A percentile compares a stretch with the other conserved stretches of the same genome.
phyloP scores from a whole-genome alignment of 2,329 filamentous ascomycete species.

The Exophiala xenobiotica region DNA sequence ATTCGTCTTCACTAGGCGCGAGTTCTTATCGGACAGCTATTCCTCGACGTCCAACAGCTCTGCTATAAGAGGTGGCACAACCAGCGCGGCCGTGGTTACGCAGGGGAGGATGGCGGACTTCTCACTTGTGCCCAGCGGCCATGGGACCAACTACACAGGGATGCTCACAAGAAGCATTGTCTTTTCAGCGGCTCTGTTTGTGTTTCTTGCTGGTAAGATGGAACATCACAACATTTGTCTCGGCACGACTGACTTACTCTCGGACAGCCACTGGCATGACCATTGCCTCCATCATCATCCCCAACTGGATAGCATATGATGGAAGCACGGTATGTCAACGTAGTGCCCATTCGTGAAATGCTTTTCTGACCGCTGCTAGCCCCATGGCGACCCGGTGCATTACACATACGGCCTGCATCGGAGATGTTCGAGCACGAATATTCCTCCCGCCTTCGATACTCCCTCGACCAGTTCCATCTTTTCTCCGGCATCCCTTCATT shows the following conservation, averaged over 20 bases:
- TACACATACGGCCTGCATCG: conserved; percentile 77
- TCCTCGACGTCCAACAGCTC: no score
- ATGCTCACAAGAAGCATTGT: conserved; percentile 51
- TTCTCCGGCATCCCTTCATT: conserved; percentile 52
- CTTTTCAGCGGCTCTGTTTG: conserved; percentile 44
- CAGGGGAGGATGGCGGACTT: conserved; percentile 40
- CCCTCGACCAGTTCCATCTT: conserved; percentile 54
- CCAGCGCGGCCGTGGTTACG: conserved; percentile 5
- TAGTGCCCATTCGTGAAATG: neutral
- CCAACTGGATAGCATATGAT: conserved; percentile 50
- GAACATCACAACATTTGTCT: neutral
- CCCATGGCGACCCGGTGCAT: conserved; percentile 49
- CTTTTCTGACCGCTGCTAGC: conserved; percentile 27
- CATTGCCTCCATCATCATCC: conserved; percentile 46
- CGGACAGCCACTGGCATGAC: conserved; percentile 45
- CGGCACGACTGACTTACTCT: neutral
- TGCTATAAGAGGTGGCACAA: conserved; percentile 7
- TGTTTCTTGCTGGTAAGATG: conserved; percentile 46
- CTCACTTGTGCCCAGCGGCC: conserved; percentile 43
- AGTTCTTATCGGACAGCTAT: no score
- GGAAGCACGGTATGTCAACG: conserved; percentile 41
- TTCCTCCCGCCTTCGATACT: conserved; percentile 14
- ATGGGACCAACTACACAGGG: conserved; percentile 47
- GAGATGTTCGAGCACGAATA: conserved; percentile 56
- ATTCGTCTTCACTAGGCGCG: no score